Conservation (phyloP, 768 basidiomycete species). For the Pleurotus sapidus region DNA sequence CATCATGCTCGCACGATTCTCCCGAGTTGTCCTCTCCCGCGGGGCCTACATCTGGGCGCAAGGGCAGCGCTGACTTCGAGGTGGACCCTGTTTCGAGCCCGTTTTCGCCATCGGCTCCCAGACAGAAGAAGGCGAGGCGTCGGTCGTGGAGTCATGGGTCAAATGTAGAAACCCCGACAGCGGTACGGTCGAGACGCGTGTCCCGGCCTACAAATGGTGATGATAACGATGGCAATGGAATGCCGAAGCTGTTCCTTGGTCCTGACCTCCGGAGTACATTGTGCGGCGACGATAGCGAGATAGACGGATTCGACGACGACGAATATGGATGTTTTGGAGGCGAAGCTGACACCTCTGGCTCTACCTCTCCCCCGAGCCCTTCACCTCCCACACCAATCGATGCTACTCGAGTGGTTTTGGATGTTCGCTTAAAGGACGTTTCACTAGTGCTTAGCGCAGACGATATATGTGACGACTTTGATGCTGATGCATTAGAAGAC, state of each 20-base stretch:
- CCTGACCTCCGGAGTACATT: slow-evolving; percentile 46
- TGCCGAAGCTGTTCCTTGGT: slow-evolving; percentile 16
- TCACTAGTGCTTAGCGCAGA: no score
- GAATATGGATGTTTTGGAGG: background rate
- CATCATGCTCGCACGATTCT: slow-evolving; percentile 25
- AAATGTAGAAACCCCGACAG: slow-evolving; percentile 23
- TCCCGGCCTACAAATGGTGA: background rate
- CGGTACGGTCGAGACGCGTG: background rate
- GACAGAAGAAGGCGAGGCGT: slow-evolving; percentile 8
- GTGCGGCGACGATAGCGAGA: slow-evolving; percentile 38
- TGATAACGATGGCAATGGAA: background rate
- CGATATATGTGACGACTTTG: slow-evolving; percentile 14
- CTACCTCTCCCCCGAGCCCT: slow-evolving; percentile 27
- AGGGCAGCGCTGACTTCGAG: slow-evolving; percentile 42
- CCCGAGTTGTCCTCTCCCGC: background rate
- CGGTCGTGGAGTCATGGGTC: background rate
- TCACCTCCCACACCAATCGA: slow-evolving; percentile 36
- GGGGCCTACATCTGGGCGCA: background rate
- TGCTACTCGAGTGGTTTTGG: slow-evolving; percentile 14
- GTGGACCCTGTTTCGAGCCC: slow-evolving; percentile 56
- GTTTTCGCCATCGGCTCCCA: slow-evolving; percentile 10
- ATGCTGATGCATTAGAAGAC: slow-evolving; percentile 18
- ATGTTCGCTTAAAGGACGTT: slow-evolving; percentile 19
- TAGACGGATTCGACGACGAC: slow-evolving; percentile 35
- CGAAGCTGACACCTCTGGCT: slow-evolving; percentile 17